Base-by-base conservation (phyloP, 352 stramenopile species). In the Globisporangium megalacanthum region DNA sequence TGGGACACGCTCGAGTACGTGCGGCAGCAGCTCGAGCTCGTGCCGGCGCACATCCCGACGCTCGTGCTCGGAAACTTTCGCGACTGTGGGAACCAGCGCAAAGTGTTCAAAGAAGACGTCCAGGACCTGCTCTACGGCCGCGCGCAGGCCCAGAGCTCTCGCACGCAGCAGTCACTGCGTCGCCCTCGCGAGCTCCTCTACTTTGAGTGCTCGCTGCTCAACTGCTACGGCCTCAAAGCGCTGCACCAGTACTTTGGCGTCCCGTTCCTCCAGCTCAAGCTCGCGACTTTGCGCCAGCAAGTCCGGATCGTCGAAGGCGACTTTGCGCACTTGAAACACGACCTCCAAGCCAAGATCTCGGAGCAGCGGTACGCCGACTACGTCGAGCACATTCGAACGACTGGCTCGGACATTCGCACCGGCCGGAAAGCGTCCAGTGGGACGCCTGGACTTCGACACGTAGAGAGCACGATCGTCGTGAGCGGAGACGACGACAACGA, bases 101-200 rank as follows among this genome's bases (percentile, higher is more conserved):
- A 92, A 67, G 88, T 95, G 33, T 93, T 92, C 52, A 92, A 92
- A 44, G 78, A 92, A 46, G 85, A 95, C 62, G 87, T 95, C 44
- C 69, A 92, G 50, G 64, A 86, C 36, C 47, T 95, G 49, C 66
- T 94, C 8, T 91, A 89, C 53, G 69, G 69, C 13, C 71, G 58
- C 29, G 49, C 17, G 4, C 25, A 29, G 25, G 25, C 25, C 25
- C 25, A 29, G 65, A 75, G 39, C 62, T 63, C 29, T 60, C 64
- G 14, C 58, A 73, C 11, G 14, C 65, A 72, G 52, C 57, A 66
- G 35, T n/a, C 25, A 11, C 70, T 77, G 58, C 73, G 69, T 22
- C 69, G 78, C 2, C 81, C 82, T 1, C 58, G 61, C 3, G 85
- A 95, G 52, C 59, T 89, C 56, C 62, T 92, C 31, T 92, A 92